Evolutionary conservation across 257 asterid genomes (phyloP).

Genomic region (Przewalskia tangutica): DNA sequence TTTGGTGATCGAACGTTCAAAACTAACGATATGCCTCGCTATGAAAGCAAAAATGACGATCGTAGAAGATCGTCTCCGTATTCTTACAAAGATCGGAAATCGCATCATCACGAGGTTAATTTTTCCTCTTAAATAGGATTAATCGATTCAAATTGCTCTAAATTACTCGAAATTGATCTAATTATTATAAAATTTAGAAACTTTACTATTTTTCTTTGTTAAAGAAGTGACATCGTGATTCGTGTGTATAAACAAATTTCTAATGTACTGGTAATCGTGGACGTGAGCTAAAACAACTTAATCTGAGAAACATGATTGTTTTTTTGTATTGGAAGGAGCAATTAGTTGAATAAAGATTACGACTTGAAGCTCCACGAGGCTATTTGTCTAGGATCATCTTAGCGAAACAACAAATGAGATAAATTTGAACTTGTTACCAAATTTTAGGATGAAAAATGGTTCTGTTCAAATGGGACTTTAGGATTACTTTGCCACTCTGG

Average conservation of each 20-base stretch:
- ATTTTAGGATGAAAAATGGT: not conserved
- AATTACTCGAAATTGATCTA: not conserved
- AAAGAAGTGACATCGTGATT: not conserved
- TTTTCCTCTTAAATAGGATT: not conserved
- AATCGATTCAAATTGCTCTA: not conserved
- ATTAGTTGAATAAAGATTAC: not conserved
- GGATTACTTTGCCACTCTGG: not conserved
- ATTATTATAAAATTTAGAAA: not conserved
- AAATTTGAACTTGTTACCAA: not conserved
- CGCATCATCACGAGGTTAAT: conserved; percentile 29
- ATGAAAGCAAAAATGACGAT: conserved; percentile 34
- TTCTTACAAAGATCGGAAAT: conserved; percentile 35
- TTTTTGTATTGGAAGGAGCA: not conserved
- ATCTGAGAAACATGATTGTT: not conserved
- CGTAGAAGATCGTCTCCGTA: conserved; percentile 41
- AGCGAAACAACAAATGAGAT: not conserved
- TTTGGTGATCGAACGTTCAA: not conserved
- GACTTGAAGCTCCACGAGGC: not conserved
- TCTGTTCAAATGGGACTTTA: not conserved
- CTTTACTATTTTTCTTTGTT: not conserved
- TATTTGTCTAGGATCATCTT: too few species aligned
- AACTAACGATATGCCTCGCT: conserved; percentile 33
- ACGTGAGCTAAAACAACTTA: not conserved
- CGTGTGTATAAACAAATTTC: not conserved
- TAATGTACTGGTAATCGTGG: not conserved